Base-by-base conservation (phyloP, 768 basidiomycete species). In the Termitomyces sp. region DNA sequence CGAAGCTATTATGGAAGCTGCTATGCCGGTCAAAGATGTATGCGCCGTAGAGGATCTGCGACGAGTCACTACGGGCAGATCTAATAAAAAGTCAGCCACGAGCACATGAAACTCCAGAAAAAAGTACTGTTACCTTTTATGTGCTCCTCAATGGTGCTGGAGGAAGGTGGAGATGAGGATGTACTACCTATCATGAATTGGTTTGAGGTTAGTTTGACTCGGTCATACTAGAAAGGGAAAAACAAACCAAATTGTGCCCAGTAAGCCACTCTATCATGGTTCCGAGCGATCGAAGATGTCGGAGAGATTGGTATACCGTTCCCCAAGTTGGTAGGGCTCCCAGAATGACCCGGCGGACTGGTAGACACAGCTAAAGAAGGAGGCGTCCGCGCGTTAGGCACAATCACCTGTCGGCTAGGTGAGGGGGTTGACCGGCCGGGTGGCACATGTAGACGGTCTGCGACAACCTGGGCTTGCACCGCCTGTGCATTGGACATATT, bases 401-500 rank as follows among this genome's bases (percentile, higher is more conserved):
- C 40, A 2, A n/a, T 36, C 16, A 50, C 36, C 44, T 61, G 26
- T 48, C 66, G 69, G 14, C 70, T 62, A 10, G 73, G 69, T 33
- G 72, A 68, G 1, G 72, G 70, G 12, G 73, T 71, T 40, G 63
- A 70, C 12, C 75, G 70, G 18, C 65, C 69, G 58, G 71, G 72
- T 12, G 76, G 77, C 13, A 82, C 71, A 62, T 82, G 77, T 51
- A 83, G 64, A 23, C 77, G 74, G 13, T 81, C 78, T 2, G 81
- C 82, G 35, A 82, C 72, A 59, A 66, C 74, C 41, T 72, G 72
- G 5, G 79, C 79, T 50, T 77, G 74, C 13, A 69, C 74, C 16
- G 71, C 74, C 61, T 78, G 77, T 36, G 71, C 76, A 36, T 61
- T 72, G n/a, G 74, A 65, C 56, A 80, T 71, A 16, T 67, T 72